Conservation (phyloP, 1,284 basidiomycete genomes). For the Vanrija humicola region DNA sequence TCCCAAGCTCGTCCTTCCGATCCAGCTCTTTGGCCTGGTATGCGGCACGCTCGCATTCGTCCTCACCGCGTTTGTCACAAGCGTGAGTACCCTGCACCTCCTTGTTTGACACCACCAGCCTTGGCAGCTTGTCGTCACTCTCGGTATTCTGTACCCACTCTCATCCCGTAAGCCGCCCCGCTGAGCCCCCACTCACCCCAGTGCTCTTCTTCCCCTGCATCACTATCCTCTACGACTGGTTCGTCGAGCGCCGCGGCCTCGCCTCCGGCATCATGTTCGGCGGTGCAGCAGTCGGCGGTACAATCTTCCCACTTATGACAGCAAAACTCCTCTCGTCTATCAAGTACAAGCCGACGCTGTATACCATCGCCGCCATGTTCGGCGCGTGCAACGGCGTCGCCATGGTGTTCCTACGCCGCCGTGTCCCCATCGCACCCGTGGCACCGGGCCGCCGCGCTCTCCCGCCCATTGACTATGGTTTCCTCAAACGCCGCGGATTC, state of each 20-base stretch:
- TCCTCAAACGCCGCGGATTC: conserved; percentile 28
- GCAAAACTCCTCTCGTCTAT: conserved; percentile 31
- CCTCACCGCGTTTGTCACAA: conserved; percentile 28
- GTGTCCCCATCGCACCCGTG: conserved; percentile 29
- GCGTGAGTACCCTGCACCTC: conserved; percentile 13
- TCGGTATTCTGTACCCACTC: conserved; percentile 42
- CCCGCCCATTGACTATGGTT: conserved; percentile 19
- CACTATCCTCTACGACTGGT: conserved; percentile 46
- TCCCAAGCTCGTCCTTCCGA: conserved; percentile 2
- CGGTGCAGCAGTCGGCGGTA: conserved; percentile 38
- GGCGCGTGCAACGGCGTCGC: conserved; percentile 25
- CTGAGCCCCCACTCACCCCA: not conserved
- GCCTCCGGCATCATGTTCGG: conserved; percentile 33
- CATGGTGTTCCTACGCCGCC: conserved; percentile 36
- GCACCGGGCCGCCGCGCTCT: not conserved
- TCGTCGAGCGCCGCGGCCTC: conserved; percentile 27
- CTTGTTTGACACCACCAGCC: conserved; percentile 22
- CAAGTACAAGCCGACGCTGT: conserved; percentile 44
- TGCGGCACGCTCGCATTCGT: conserved; percentile 24
- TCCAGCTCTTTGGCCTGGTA: conserved; percentile 28
- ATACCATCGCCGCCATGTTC: conserved; percentile 35
- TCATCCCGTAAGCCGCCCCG: conserved; percentile 25
- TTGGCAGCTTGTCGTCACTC: conserved; percentile 44
- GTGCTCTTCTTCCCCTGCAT: conserved; percentile 43
- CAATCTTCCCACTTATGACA: conserved; percentile 42